Evolutionary conservation across 2,329 filamentous ascomycete genomes (phyloP), one percentile per base, ranked within the genome.

Genomic region (Nothophaeocryptopus gaeumannii): DNA sequence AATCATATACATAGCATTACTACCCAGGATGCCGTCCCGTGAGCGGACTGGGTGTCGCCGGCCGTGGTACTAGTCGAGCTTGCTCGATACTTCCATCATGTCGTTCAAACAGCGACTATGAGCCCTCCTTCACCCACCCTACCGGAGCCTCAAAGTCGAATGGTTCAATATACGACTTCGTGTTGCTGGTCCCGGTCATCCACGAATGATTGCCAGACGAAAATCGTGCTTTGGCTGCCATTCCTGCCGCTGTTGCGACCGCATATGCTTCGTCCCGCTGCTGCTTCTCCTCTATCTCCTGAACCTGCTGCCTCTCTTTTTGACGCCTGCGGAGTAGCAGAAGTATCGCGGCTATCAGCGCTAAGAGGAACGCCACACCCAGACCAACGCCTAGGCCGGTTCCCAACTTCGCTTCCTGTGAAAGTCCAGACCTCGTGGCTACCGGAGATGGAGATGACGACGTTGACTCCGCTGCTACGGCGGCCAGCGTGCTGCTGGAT

Each of bases 61-160:
- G 20, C 7, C 20, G 20, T 7, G 20, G 20, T 26, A 26, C 20
- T 7, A 26, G 7, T 7, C 20, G 20, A 26, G 20, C 20, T 26
- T 26, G 20, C 20, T 26, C 20, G 3, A 26, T 26, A 26, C 20
- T 26, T 3, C 20, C 20, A 26, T 26, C 39, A 36, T 48, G 36
- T 33, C 39, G 30, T n/a, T 35, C 36, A n/a, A 53, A 53, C 33
- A 53, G 32, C 32, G 40, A 39, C 31, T 53, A 39, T 33, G 38
- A 48, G 8, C 45, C 50, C 31, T 45, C 45, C 31, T 47, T 53
- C 35, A 45, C 30, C 9, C 45, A 39, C 29, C 43, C 39, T 8
- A 30, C 31, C 34, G 45, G 45, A 10, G 47, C 35, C 38, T 53
- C 50, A 33, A 53, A 53, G 15, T 53, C 50, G 14, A 53, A 53